Evolutionary conservation across 352 stramenopile species (phyloP).

Genomic region (Aphanomyces invadans): DNA sequence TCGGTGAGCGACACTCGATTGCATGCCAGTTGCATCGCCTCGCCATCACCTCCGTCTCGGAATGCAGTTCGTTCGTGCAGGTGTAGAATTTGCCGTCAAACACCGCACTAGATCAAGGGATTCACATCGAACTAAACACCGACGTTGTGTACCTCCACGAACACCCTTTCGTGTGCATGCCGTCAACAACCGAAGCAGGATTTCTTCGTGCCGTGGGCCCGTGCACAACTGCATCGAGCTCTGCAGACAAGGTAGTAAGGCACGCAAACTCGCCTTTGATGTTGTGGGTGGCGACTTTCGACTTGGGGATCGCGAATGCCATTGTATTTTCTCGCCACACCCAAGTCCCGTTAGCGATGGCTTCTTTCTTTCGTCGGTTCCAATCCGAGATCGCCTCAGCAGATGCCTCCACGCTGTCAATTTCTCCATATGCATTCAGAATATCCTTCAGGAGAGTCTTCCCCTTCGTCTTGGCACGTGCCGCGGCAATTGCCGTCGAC

Average conservation of each 20-base stretch:
- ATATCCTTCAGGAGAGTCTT: conserved; percentile 58
- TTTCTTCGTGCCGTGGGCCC: neutral
- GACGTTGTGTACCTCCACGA: conserved; percentile 10
- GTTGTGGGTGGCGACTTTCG: conserved; percentile 9
- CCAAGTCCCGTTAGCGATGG: conserved; percentile 35
- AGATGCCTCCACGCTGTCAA: conserved; percentile 41
- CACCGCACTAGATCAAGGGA: conserved; percentile 1
- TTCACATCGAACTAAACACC: conserved; percentile 5
- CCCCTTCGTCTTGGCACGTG: conserved; percentile 53
- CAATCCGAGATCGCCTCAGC: conserved; percentile 43
- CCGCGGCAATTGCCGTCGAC: conserved; percentile 53
- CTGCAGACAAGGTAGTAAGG: neutral
- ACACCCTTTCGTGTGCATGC: neutral
- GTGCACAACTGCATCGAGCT: conserved; percentile 4
- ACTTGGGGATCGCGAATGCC: neutral
- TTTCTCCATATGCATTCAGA: conserved; percentile 31
- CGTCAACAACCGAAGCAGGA: neutral
- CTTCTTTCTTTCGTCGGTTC: conserved; percentile 44
- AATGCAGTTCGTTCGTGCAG: conserved; percentile 36
- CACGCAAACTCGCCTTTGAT: conserved; percentile 12
- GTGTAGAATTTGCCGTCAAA: conserved; percentile 42
- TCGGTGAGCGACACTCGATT: conserved; percentile 33
- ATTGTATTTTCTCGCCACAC: conserved; percentile 27
- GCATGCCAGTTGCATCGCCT: conserved; percentile 46
- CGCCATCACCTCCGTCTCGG: neutral